Evolutionary conservation across 179 eudicot genomes (phyloP).

Genomic region (Heliamphora pulchella): DNA sequence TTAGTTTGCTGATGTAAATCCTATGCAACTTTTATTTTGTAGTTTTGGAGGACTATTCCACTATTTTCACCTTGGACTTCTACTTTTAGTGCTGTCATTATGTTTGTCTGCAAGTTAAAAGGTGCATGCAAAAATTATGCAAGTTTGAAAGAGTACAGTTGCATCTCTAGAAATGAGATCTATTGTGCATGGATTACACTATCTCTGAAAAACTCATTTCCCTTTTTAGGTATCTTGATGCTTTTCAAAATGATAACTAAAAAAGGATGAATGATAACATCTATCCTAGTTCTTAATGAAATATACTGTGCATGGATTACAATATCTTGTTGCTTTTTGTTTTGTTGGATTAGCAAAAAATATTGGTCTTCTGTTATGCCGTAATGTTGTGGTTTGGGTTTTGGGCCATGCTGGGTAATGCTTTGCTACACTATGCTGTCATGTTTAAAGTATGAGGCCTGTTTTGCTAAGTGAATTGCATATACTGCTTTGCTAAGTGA

Average conservation of each 20-base stretch:
- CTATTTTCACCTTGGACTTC: too few species aligned
- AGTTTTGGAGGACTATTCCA: background rate
- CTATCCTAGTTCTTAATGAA: too few species aligned
- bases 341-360: too few species aligned
- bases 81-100: background rate
- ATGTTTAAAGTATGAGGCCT: too few species aligned
- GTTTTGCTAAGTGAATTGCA: too few species aligned
- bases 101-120: background rate
- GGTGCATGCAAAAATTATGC: background rate
- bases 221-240: background rate
- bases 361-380: too few species aligned
- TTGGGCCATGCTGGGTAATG: too few species aligned
- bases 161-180: constrained; percentile 2
- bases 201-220: background rate
- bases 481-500: too few species aligned
- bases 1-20: background rate
- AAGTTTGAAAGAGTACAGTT: background rate
- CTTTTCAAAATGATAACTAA: background rate
- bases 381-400: too few species aligned
- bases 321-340: too few species aligned
- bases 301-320: too few species aligned
- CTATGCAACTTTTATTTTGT: background rate
- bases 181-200: background rate
- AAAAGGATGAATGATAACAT: background rate
- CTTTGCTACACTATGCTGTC: too few species aligned